Percentiles rank a stretch among this genome's conserved stretches.
These are phyloP conservation scores for Phytopythium chamaehyphon DNA, from an alignment of 352 stramenopile genomes.

Conservation along the genomic window DNA sequence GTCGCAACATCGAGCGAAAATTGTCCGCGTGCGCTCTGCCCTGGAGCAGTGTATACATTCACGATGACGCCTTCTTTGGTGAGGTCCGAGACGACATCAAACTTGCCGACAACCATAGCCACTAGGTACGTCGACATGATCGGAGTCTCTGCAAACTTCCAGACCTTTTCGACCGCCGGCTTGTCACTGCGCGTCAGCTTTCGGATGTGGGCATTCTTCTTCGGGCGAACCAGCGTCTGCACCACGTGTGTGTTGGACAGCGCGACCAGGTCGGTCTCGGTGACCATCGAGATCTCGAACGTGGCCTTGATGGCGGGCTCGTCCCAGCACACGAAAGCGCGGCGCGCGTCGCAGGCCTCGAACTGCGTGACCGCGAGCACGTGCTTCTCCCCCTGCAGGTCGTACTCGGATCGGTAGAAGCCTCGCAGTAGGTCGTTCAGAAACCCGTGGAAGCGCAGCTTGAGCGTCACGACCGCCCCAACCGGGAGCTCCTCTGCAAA, in stretches of 20 bases:
- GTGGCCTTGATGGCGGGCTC: conserved; percentile 95
- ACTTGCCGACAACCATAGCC: conserved; percentile 94
- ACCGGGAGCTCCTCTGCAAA: conserved; percentile 37
- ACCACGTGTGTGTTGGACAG: conserved; percentile 97
- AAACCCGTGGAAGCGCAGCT: conserved; percentile 59
- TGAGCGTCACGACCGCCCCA: conserved; percentile 30
- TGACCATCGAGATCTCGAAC: conserved; percentile 93
- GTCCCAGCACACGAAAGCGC: conserved; percentile 97
- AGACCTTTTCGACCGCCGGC: conserved; percentile 51
- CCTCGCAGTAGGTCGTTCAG: conserved; percentile 93
- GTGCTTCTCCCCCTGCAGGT: conserved; percentile 87
- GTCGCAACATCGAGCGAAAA: conserved; percentile 87
- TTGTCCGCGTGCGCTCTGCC: conserved; percentile 83
- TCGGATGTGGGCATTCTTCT: conserved; percentile 55
- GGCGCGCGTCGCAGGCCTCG: conserved; percentile 81
- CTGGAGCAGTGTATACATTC: conserved; percentile 93
- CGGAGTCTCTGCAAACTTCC: conserved; percentile 91
- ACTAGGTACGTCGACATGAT: conserved; percentile 98
- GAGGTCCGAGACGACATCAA: conserved; percentile 91
- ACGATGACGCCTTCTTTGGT: conserved; percentile 90
- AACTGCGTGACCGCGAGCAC: conserved; percentile 92
- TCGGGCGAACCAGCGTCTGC: conserved; percentile 58
- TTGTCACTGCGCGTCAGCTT: conserved; percentile 34
- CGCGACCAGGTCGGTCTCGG: conserved; percentile 87
- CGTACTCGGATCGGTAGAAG: conserved; percentile 95